These are phyloP conservation scores for Cordyceps farinosa DNA, from an alignment of 2,329 filamentous ascomycete species.

Conservation along the genomic window DNA sequence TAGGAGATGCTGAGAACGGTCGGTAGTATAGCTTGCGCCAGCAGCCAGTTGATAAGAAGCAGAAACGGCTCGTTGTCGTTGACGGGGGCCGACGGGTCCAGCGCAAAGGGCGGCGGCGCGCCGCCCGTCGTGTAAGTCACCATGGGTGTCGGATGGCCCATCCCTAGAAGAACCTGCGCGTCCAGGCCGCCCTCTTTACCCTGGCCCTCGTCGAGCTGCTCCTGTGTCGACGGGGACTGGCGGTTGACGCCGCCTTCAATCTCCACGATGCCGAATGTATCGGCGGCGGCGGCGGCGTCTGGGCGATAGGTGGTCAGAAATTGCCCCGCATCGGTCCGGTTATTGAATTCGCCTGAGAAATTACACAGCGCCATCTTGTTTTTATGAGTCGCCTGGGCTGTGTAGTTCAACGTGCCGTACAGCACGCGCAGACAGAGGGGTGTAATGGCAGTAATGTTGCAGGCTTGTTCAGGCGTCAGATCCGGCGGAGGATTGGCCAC, in stretches of 20 bases:
- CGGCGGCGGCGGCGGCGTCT: neutral
- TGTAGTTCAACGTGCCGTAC: conserved; percentile 10
- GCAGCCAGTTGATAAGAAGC: conserved; percentile 9
- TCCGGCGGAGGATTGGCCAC: conserved; percentile 6
- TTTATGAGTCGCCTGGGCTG: neutral
- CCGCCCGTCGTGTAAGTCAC: conserved; percentile 7
- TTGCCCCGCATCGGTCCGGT: conserved; percentile 2
- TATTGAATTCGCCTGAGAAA: conserved; percentile 14
- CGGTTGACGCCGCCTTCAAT: conserved; percentile 2
- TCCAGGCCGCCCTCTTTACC: conserved; percentile 13
- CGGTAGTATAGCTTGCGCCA: neutral
- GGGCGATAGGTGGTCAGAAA: conserved; percentile 2
- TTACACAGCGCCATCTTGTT: conserved; percentile 13
- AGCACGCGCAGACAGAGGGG: neutral
- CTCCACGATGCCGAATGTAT: conserved; percentile 1
- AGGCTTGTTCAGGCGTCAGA: neutral
- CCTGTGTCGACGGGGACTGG: neutral
- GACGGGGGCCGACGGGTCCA: neutral
- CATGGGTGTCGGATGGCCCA: conserved; percentile 5
- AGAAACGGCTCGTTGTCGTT: conserved; percentile 16
- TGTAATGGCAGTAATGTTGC: conserved; percentile 7
- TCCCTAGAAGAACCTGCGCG: conserved; percentile 1
- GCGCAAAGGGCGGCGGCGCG: neutral
- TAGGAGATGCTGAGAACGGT: conserved; percentile 12
- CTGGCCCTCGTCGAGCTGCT: neutral